phyloP scores from a whole-genome alignment of 257 asterid species.

The Gynochthodes officinalis region DNA sequence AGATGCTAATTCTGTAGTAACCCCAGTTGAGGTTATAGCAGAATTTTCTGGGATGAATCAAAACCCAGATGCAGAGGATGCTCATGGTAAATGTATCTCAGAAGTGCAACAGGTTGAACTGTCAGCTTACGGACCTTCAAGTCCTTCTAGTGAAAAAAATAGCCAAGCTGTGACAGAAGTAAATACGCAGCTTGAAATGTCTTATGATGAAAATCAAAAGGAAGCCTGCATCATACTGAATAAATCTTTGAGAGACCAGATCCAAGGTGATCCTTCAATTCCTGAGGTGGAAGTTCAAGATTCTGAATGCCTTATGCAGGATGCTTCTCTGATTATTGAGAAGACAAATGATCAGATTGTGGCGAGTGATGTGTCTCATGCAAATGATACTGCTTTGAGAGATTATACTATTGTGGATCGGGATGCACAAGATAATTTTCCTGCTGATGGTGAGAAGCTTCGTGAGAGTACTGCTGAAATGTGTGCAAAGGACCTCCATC shows the following conservation, averaged over 20 bases:
- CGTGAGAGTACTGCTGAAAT: constrained; percentile 30
- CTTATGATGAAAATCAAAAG: constrained; percentile 29
- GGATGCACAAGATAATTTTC: constrained; percentile 20
- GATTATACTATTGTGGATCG: constrained; percentile 27
- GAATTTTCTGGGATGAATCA: constrained; percentile 30
- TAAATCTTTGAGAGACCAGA: constrained; percentile 34
- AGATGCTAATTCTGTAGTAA: constrained; percentile 23
- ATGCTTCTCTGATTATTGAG: constrained; percentile 26
- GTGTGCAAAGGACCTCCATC: constrained; percentile 24
- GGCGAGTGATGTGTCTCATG: constrained; percentile 27
- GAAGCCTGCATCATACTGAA: constrained; percentile 26
- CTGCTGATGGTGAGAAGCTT: constrained; percentile 23
- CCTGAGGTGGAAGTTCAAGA: constrained; percentile 22
- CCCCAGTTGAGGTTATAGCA: constrained; percentile 36
- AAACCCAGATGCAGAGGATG: constrained; percentile 29
- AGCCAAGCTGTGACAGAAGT: constrained; percentile 25
- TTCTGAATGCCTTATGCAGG: constrained; percentile 32
- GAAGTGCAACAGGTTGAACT: constrained; percentile 30
- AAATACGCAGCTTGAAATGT: constrained; percentile 23
- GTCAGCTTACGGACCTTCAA: constrained; percentile 32
- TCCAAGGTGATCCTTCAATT: constrained; percentile 37
- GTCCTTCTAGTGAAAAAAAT: constrained; percentile 27
- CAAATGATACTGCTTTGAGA: constrained; percentile 27
- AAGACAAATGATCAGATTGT: constrained; percentile 34
- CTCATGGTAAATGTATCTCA: constrained; percentile 21